phyloP scores from a whole-genome alignment of 345 rosid species.

The Boechera divaricarpa region DNA sequence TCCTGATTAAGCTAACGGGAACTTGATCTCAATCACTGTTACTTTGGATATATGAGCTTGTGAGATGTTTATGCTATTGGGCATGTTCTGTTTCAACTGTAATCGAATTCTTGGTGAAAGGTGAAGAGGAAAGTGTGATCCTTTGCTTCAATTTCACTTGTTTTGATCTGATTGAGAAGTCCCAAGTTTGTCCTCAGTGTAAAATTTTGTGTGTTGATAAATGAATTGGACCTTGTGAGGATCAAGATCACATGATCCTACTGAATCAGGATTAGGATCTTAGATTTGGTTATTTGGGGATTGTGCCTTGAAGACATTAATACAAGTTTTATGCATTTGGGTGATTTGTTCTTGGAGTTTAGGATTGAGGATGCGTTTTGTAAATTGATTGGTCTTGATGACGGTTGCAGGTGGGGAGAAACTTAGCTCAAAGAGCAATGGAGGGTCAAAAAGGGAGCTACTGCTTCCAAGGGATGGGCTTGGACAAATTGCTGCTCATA shows the following conservation, averaged over 20 bases:
- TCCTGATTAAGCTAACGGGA: constrained; percentile 11
- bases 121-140: constrained; percentile 41
- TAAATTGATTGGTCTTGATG: constrained; percentile 33
- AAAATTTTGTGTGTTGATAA: constrained; percentile 20
- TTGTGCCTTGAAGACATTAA: background rate
- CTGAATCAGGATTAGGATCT: constrained; percentile 36
- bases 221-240: constrained; percentile 15
- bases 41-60: constrained; percentile 3
- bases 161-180: constrained; percentile 46
- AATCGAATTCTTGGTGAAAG: background rate
- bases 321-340: constrained; percentile 16
- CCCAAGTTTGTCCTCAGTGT: constrained; percentile 10
- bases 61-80: constrained; percentile 17
- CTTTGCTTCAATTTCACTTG: constrained; percentile 44
- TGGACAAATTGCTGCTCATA: constrained; percentile 84
- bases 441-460: constrained; percentile 67
- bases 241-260: constrained; percentile 41
- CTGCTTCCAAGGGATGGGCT: constrained; percentile 62
- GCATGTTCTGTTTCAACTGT: constrained; percentile 28
- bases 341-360: constrained; percentile 24
- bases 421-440: constrained; percentile 68
- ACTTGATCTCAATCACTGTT: constrained; percentile 38
- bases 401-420: constrained; percentile 74
- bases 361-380: constrained; percentile 8
- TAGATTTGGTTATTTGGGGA: constrained; percentile 17